A percentile compares a stretch with the other conserved stretches of the same genome.
These are phyloP conservation scores for Thelonectria discophora DNA, from an alignment of 2,329 filamentous ascomycete genomes.

Conservation along the genomic window DNA sequence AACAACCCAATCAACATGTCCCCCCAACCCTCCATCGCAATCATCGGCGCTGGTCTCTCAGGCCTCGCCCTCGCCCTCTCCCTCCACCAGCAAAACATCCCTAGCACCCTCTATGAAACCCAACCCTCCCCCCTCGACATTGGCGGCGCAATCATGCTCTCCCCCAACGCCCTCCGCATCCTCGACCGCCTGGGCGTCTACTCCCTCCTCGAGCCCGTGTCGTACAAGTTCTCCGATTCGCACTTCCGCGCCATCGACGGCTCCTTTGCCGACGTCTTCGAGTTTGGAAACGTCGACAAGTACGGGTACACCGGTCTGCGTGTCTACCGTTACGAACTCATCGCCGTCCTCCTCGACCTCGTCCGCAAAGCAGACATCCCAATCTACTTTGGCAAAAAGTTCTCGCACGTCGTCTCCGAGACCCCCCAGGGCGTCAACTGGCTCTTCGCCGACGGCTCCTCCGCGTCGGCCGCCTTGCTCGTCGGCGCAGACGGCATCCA, in stretches of 20 bases:
- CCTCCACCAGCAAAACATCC: conserved; percentile 60
- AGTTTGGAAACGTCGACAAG: conserved; percentile 56
- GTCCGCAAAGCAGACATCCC: conserved; percentile 51
- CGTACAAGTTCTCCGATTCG: conserved; percentile 61
- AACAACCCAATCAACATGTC: conserved; percentile 22
- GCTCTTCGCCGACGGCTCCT: conserved; percentile 57
- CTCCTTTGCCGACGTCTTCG: conserved; percentile 51
- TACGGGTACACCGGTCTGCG: conserved; percentile 64
- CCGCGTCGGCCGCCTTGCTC: conserved; percentile 53
- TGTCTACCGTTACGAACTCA: conserved; percentile 62
- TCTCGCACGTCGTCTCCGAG: conserved; percentile 54
- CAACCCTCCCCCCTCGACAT: conserved; percentile 55
- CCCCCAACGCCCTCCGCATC: conserved; percentile 65
- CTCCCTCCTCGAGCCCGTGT: conserved; percentile 52
- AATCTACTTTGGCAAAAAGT: conserved; percentile 59
- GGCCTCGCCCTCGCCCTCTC: conserved; percentile 65
- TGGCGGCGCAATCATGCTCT: conserved; percentile 66
- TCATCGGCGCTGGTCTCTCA: conserved; percentile 50
- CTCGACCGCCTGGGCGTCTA: conserved; percentile 62
- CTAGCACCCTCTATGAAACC: conserved; percentile 61
- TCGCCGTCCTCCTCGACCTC: conserved; percentile 57
- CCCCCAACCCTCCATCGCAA: conserved; percentile 35
- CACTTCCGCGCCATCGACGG: conserved; percentile 53
- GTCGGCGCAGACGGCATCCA: conserved; percentile 70
- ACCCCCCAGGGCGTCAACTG: conserved; percentile 53